Percentiles rank a stretch among this genome's conserved stretches.
phyloP scores from a whole-genome alignment of 805 yeast genomes.

The Saccharomycopsis guyanensis region DNA sequence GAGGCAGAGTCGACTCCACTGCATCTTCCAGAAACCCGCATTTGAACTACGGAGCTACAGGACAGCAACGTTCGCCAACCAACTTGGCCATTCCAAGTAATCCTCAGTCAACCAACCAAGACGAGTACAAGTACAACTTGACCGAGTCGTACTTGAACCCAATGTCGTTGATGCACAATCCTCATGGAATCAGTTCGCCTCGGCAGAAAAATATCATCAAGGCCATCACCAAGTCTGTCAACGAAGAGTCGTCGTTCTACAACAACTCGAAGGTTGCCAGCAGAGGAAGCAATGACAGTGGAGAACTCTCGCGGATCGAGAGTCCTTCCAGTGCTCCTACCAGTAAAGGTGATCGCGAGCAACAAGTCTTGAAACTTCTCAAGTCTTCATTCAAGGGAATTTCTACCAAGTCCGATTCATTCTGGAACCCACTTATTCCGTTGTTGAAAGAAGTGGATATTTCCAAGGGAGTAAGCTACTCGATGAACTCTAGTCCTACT shows the following conservation, averaged over 20 bases:
- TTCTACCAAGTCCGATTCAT: constrained; percentile 38
- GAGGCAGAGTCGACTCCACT: neutral
- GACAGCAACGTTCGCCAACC: neutral
- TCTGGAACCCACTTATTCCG: constrained; percentile 54
- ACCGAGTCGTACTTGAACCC: constrained; percentile 21
- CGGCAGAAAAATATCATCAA: constrained; percentile 18
- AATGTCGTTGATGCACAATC: constrained; percentile 20
- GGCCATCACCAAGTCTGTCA: constrained; percentile 17
- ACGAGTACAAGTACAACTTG: constrained; percentile 19
- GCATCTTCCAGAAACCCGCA: neutral
- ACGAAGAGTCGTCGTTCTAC: constrained; percentile 8
- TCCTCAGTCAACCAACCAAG: neutral
- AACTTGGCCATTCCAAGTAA: constrained; percentile 7
- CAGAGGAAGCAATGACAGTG: neutral
- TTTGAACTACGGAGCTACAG: neutral
- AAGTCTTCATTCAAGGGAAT: constrained; percentile 59
- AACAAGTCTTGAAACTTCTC: constrained; percentile 30
- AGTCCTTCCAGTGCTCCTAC: neutral
- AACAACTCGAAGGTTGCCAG: neutral
- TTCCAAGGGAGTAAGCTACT: constrained; percentile 38
- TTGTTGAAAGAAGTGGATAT: constrained; percentile 43
- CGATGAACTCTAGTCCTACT: constrained; percentile 28
- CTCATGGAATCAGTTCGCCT: constrained; percentile 17
- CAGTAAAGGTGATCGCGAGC: neutral
- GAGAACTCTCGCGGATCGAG: neutral